Base-by-base conservation (phyloP, 2,329 filamentous ascomycete species). In the Penicillium sclerotiorum region DNA sequence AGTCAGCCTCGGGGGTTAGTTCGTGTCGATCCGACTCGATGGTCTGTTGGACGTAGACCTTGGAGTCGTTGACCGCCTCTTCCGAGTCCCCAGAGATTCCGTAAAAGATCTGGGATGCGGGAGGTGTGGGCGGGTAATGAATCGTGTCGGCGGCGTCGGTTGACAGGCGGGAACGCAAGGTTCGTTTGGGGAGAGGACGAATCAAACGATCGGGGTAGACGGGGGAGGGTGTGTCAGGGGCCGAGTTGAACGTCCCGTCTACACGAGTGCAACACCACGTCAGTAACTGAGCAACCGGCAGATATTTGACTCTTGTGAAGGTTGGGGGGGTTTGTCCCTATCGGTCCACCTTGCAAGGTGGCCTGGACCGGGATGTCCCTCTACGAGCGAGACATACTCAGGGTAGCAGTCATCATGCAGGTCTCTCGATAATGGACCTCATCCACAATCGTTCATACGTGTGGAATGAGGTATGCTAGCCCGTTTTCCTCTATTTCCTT, bases 161-260 rank as follows among this genome's bases (percentile, higher is more conserved):
- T 25, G 93, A 92, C 45, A 99, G 79, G 49, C 90, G 86, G 68
- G 94, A 91, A 63, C 92, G 89, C 47, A 99, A 81, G 57, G 89
- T 87, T 64, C 91, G 88, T 74, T 89, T 94, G 36, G 94, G 94
- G 53, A 99, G 77, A 49, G 94, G 94, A 67, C 91, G 87, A 69
- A 99, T 99, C 53, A 93, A 88, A 72, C 94, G 87, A 68, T 95
- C 89, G 59, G 90, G 90, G 69, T 89, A 95, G 64, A 90, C 79
- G 52, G 88, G 84, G 52, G 90, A 94, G 57, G 85, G 80, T 51
- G 88, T 87, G 77, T 96, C 90, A 59, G 76, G 74, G 63, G 73
- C 72, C 62, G 76, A 73, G 57, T 76, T 75, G 66, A 77, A 79
- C 63, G 72, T 73, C 68, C 73, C 69, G 66, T 73, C 74, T 78